A percentile compares a stretch with the other conserved stretches of the same genome.
These are phyloP conservation scores for Trichosanthes cucumerina DNA, from an alignment of 306 rosid genomes.

Conservation along the genomic window DNA sequence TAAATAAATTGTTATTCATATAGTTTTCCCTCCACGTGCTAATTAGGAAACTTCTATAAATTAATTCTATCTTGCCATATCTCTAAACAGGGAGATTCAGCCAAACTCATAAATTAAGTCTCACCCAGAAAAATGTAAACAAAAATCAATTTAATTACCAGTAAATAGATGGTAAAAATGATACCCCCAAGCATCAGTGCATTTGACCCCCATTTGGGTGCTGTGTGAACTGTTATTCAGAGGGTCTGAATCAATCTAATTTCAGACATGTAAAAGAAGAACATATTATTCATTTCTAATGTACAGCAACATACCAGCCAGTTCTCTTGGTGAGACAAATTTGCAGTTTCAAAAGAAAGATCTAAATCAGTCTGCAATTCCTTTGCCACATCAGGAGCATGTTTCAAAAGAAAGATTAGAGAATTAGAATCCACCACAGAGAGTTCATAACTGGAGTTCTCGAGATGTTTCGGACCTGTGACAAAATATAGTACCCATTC, in stretches of 20 bases:
- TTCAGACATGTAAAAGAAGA: background rate
- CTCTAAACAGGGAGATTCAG: background rate
- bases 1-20: background rate
- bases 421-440: constrained; percentile 95
- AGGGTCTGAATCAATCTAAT: background rate
- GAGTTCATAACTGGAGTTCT: constrained; percentile 71
- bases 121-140: background rate
- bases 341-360: constrained; percentile 52
- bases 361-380: constrained; percentile 53
- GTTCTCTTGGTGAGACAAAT: constrained; percentile 40
- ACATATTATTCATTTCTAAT: background rate
- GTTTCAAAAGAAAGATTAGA: constrained; percentile 60
- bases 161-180: background rate
- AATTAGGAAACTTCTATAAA: background rate
- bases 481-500: constrained; percentile 2
- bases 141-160: background rate
- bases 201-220: background rate
- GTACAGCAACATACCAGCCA: constrained; percentile 54
- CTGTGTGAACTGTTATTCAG: background rate
- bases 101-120: background rate
- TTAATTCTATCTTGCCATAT: background rate
- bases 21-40: background rate
- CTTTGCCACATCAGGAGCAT: constrained; percentile 78
- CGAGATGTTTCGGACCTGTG: constrained; percentile 55
- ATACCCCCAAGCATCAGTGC: background rate